Base-by-base conservation (phyloP, 2,329 filamentous ascomycete genomes). In the Aspergillus quadrilineatus region DNA sequence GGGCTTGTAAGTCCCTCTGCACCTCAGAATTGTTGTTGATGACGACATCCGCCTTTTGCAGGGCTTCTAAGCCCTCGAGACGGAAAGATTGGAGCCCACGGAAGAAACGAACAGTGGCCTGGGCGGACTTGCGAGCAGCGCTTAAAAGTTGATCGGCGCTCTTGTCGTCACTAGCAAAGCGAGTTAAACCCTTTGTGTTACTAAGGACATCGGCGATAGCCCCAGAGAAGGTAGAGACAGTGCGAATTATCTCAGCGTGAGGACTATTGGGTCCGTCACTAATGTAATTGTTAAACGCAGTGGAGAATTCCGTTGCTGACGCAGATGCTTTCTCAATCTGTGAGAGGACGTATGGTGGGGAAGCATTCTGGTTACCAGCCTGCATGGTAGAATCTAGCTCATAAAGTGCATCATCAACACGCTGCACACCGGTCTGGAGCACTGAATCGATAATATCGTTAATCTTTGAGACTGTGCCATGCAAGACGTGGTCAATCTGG, bases 361-460 rank as follows among this genome's bases (percentile, higher is more conserved):
- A 96, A 1, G 94, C 94, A 68, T 95, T 99, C 77, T 97, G 94
- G 78, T 99, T 99, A 74, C 94, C 94, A 41, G 93, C 94, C 73
- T 97, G 93, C 92, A 97, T 97, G 17, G 89, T 89, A 17, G 94
- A 97, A 75, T 99, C 94, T 43, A 99, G 82, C 74, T 99, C 94
- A 76, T 99, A 99, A 36, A 99, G 80, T 43, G 94, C 92, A 75
- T 99, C 94, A 67, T 99, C 94, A 12, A 99, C 92, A 44, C 94
- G 88, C 67, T 94, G 87, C 22, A 97, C 91, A 64, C 92, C 94
- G 48, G 90, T 88, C 72, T 97, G 92, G 39, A 99, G 80, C 3
- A 99, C 94, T 0, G 93, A 96, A 73, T 99, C 94, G 65, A 99
- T 96, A 52, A 99, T 93, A 66, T 96, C 92, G 77, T 96, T 94